Evolutionary conservation across 2,329 filamentous ascomycete species (phyloP), one percentile per base, ranked within the genome.

Genomic region (Huntiella bhutanensis): DNA sequence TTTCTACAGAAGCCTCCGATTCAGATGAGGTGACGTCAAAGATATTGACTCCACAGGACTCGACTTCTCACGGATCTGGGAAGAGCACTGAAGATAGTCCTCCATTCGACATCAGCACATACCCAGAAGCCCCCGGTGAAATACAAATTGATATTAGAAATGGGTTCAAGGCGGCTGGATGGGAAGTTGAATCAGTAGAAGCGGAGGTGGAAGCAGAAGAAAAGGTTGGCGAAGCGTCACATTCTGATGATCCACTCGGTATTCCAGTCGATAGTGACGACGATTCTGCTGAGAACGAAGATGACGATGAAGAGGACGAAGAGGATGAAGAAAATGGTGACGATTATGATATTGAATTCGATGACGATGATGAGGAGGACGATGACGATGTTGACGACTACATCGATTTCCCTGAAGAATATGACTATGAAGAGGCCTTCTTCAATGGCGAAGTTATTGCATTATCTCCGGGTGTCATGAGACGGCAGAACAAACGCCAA

Each of bases 371-470:
- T 39, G 28, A 22, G 8, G 33, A 38, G 11, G 13, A 37, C 8
- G 33, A 43, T 13, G 10, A 12, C 13, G 17, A 41, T 10, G 12
- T 17, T 11, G 43, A 46, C 6, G 43, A 46, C 3, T 39, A 39
- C 4, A 15, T 28, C 15, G 13, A 17, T 5, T 12, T 13, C 16
- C 22, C 45, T 12, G 22, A 35, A 10, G 12, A 43, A 12, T 7
- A 19, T 8, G 19, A 17, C 4, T 28, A 39, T 10, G 28, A 35
- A 5, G 47, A 50, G 16, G 41, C 38, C 28, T 45, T 45, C 22
- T 50, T 32, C 3, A 47, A 33, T 33, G 16, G 39, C 19, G 49
- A 50, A 17, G 38, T 47, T 17, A 47, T 50, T 16, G 13, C 36
- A 43, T 33, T 37, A 15, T 50, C 33, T 47, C 43, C 37, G 19